Evolutionary conservation across 116 monocot genomes (phyloP).

Genomic region (Dioscorea cayenensis): DNA sequence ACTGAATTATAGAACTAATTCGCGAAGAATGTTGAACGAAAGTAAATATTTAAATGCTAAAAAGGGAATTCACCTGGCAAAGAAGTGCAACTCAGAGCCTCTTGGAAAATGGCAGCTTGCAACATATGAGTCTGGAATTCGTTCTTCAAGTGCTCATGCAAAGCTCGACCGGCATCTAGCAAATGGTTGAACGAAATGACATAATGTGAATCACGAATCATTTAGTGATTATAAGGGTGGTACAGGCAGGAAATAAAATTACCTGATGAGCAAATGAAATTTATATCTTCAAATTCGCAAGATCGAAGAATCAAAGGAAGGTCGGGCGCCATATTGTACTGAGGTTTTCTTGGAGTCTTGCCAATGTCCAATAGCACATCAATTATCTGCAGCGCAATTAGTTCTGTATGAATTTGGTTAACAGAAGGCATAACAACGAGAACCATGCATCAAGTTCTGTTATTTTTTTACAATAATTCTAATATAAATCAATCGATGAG

Average conservation of each 20-base stretch:
- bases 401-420: neutral
- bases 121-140: conserved; percentile 46
- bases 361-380: conserved; percentile 66
- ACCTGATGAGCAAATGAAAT: conserved; percentile 83
- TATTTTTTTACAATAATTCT: too few relatives aligned
- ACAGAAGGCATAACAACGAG: neutral
- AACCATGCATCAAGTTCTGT: neutral
- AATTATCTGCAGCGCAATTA: conserved; percentile 45
- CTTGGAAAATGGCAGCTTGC: conserved; percentile 66
- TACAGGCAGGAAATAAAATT: neutral
- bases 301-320: conserved; percentile 65
- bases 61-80: conserved; percentile 10
- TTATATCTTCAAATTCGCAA: conserved; percentile 70
- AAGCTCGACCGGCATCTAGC: conserved; percentile 44
- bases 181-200: neutral
- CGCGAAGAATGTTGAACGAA: neutral
- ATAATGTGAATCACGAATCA: neutral
- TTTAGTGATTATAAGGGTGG: neutral
- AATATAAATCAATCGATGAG: too few relatives aligned
- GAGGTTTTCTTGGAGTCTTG: conserved; percentile 81
- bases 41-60: neutral
- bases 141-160: conserved; percentile 53
- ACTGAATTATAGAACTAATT: conserved; percentile 2
- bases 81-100: conserved; percentile 50
- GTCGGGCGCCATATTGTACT: conserved; percentile 82